Conservation (phyloP, 352 stramenopile genomes). For the Elongisporangium undulatum region DNA sequence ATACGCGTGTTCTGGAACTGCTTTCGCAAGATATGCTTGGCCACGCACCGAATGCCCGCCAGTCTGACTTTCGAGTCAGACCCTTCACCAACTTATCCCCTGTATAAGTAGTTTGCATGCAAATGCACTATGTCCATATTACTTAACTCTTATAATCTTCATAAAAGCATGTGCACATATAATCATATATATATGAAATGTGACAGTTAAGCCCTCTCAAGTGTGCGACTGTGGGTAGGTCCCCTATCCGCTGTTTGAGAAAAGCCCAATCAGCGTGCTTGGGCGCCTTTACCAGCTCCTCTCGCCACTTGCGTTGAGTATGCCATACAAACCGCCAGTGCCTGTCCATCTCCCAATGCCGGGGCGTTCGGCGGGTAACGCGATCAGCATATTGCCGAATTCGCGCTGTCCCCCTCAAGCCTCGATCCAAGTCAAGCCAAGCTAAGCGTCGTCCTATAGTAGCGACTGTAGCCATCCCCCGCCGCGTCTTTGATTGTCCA, state of each 20-base stretch:
- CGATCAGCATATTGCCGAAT: constrained; percentile 65
- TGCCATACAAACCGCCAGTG: constrained; percentile 15
- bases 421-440: constrained; percentile 11
- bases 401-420: constrained; percentile 28
- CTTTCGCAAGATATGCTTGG: not conserved
- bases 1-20: not conserved
- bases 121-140: too few species aligned
- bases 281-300: not conserved
- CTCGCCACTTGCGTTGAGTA: not conserved
- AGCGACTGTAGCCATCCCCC: constrained; percentile 2
- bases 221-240: not conserved
- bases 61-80: not conserved
- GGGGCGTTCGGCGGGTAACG: constrained; percentile 45
- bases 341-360: constrained; percentile 1
- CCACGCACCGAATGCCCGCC: too few species aligned
- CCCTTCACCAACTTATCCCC: not conserved
- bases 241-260: not conserved
- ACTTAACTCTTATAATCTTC: too few species aligned
- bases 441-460: constrained; percentile 6
- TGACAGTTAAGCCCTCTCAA: not conserved
- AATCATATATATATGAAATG: too few species aligned
- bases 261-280: not conserved
- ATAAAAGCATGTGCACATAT: not conserved
- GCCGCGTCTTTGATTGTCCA: constrained; percentile 4
- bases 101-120: not conserved